phyloP scores from a whole-genome alignment of 2,329 filamentous ascomycete species.

The Hypomyces rosellus region DNA sequence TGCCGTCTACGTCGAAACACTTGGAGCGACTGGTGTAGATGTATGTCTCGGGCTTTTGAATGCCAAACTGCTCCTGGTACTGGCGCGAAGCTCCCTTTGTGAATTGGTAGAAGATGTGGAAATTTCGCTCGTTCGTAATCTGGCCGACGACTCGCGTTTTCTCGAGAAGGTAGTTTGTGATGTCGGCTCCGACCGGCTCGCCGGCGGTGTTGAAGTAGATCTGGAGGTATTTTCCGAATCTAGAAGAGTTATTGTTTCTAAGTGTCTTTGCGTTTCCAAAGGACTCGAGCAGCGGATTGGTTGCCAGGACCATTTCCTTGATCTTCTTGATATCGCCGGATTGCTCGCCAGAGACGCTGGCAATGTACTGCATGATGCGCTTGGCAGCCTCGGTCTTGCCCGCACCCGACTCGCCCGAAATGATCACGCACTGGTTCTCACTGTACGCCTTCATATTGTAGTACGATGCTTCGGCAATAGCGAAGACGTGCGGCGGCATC shows the following conservation, averaged over 20 bases:
- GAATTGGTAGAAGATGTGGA: slow-evolving; percentile 99
- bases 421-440: slow-evolving; percentile 99
- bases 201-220: slow-evolving; percentile 90
- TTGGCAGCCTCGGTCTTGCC: slow-evolving; percentile 99
- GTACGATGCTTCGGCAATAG: slow-evolving; percentile 91
- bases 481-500: slow-evolving; percentile 92
- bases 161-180: slow-evolving; percentile 96
- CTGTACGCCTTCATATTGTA: slow-evolving; percentile 99
- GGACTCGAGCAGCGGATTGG: slow-evolving; percentile 92
- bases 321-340: slow-evolving; percentile 89
- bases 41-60: slow-evolving; percentile 90
- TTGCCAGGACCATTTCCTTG: slow-evolving; percentile 99
- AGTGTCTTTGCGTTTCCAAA: slow-evolving; percentile 98
- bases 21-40: slow-evolving; percentile 90
- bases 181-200: slow-evolving; percentile 92
- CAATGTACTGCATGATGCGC: slow-evolving; percentile 99
- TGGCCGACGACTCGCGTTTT: slow-evolving; percentile 94
- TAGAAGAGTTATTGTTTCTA: slow-evolving; percentile 96
- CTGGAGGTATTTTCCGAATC: slow-evolving; percentile 97
- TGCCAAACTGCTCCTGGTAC: slow-evolving; percentile 80
- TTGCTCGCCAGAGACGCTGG: slow-evolving; percentile 82
- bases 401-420: slow-evolving; percentile 95
- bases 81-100: slow-evolving; percentile 86
- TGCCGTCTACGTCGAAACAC: slow-evolving; percentile 88
- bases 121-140: slow-evolving; percentile 92